A percentile compares a stretch with the other conserved stretches of the same genome.
These are phyloP conservation scores for Colletotrichum noveboracense DNA, from an alignment of 2,329 filamentous ascomycete species.

Conservation along the genomic window DNA sequence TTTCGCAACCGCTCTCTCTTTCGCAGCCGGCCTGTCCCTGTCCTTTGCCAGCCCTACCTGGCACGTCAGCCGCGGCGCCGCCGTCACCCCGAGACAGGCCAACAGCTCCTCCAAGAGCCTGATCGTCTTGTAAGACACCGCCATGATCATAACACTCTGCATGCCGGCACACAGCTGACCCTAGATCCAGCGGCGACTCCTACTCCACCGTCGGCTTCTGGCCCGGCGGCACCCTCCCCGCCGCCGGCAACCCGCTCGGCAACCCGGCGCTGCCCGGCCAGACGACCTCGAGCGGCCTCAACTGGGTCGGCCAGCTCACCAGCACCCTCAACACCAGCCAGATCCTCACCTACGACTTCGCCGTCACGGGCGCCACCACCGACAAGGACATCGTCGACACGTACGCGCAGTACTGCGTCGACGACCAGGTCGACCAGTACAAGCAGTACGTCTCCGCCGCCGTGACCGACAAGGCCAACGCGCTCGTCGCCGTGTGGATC, in stretches of 20 bases:
- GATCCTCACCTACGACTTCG: conserved; percentile 54
- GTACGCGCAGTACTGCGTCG: conserved; percentile 54
- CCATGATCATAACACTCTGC: not conserved
- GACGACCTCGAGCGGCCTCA: conserved; percentile 50
- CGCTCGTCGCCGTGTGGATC: conserved; percentile 57
- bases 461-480: conserved; percentile 34
- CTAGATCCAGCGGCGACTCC: conserved; percentile 54
- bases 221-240: conserved; percentile 52
- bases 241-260: conserved; percentile 60
- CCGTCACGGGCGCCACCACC: conserved; percentile 55
- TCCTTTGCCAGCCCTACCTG: conserved; percentile 8
- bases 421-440: conserved; percentile 56
- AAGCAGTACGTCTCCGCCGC: conserved; percentile 41
- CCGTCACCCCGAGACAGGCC: not conserved
- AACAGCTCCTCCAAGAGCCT: not conserved
- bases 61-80: not conserved
- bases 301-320: conserved; percentile 53
- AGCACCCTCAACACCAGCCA: conserved; percentile 45
- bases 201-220: conserved; percentile 66
- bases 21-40: conserved; percentile 15
- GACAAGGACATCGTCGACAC: conserved; percentile 54
- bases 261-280: conserved; percentile 60
- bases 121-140: not conserved
- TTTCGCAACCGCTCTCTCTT: not conserved
- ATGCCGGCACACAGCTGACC: not conserved